Conservation (phyloP, 2,329 filamentous ascomycete genomes). For the Aureobasidium sp. region DNA sequence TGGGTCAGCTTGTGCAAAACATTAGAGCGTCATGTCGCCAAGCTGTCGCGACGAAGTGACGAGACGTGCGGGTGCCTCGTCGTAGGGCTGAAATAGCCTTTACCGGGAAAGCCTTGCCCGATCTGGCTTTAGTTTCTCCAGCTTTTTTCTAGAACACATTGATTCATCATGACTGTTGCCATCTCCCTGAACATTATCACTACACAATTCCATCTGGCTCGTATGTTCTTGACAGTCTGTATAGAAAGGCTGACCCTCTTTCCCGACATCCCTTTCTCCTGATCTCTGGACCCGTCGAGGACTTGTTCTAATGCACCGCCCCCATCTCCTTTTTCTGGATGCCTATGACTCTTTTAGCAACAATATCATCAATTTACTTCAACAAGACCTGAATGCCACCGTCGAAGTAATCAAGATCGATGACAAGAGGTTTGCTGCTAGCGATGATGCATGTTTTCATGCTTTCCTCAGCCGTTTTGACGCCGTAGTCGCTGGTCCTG, state of each 20-base stretch:
- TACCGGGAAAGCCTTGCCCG: slow-evolving; percentile 5
- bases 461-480: slow-evolving; percentile 57
- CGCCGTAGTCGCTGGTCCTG: slow-evolving; percentile 83
- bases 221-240: slow-evolving; percentile 13
- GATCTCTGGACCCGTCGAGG: neutral
- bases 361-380: slow-evolving; percentile 80
- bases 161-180: slow-evolving; percentile 5
- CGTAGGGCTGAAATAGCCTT: slow-evolving; percentile 9
- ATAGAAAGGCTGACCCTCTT: slow-evolving; percentile 11
- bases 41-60: neutral
- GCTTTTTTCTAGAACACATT: slow-evolving; percentile 14
- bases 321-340: slow-evolving; percentile 71
- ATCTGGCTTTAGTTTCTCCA: slow-evolving; percentile 11
- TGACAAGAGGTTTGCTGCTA: slow-evolving; percentile 32
- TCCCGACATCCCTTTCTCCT: slow-evolving; percentile 16
- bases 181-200: neutral
- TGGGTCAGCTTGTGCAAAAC: neutral
- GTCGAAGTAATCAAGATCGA: slow-evolving; percentile 65
- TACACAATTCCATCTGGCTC: neutral
- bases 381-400: slow-evolving; percentile 58
- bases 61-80: neutral
- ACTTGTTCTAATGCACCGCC: slow-evolving; percentile 21
- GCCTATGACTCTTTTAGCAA: slow-evolving; percentile 96
- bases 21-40: neutral
- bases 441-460: slow-evolving; percentile 34